A percentile compares a stretch with the other conserved stretches of the same genome.
Conservation (phyloP, 192 early-diverging fungal genomes). For the Umbelopsis ramanniana region DNA sequence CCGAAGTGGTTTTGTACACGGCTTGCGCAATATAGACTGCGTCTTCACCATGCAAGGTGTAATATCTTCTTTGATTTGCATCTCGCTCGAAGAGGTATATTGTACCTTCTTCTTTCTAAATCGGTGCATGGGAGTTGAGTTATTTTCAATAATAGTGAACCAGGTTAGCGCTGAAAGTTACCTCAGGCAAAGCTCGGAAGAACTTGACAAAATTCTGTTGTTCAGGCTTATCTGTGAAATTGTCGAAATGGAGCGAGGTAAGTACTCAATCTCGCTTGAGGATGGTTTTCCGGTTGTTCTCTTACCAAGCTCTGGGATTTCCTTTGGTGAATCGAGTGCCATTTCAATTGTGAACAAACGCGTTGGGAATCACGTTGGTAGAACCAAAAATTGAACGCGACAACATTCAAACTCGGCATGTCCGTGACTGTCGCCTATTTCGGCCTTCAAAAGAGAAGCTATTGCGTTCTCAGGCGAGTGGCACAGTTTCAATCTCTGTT, state of each 20-base stretch:
- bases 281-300: not conserved
- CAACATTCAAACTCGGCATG: not conserved
- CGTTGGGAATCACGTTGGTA: not conserved
- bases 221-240: slow-evolving; percentile 46
- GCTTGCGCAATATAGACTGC: slow-evolving; percentile 83
- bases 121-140: slow-evolving; percentile 4
- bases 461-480: not conserved
- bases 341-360: not conserved
- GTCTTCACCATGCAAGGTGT: slow-evolving; percentile 88
- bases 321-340: slow-evolving; percentile 3
- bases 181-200: slow-evolving; percentile 58
- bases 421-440: not conserved
- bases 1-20: slow-evolving; percentile 91
- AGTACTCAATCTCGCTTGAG: not conserved
- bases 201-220: slow-evolving; percentile 63
- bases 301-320: slow-evolving; percentile 13
- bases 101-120: slow-evolving; percentile 57
- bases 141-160: not conserved
- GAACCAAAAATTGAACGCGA: not conserved
- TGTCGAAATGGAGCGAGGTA: not conserved
- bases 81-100: slow-evolving; percentile 77
- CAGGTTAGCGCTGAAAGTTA: slow-evolving; percentile 20
- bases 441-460: not conserved
- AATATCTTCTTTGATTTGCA: slow-evolving; percentile 68
- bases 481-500: not conserved